Base-by-base conservation (phyloP, 2,329 filamentous ascomycete genomes). In the Phaeoacremonium minimum region DNA sequence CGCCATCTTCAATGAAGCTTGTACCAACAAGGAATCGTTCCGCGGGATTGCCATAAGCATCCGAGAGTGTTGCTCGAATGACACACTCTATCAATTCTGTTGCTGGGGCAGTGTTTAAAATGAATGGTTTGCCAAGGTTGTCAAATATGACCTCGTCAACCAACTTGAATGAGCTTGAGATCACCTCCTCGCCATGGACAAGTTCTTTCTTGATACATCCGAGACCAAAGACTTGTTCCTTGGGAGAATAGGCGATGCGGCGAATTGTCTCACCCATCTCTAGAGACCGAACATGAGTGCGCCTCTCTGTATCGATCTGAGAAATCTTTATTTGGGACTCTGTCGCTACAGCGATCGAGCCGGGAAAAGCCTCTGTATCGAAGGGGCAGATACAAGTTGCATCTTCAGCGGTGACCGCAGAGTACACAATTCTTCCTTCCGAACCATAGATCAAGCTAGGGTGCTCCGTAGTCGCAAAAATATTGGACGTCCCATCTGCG, bases 21-120 rank as follows among this genome's bases (percentile, higher is more conserved):
- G 93, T 97, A 6, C 93, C 93, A 6, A 97, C 77, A n/a, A 97
- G 67, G 52, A 97, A 97, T 29, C 89, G 73, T 56, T 97, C 90
- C 0, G 73, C 75, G 5, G 61, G 55, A 18, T 71, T 65, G 8
- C 79, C 80, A 29, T 64, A 66, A 4, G 64, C 63, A 47, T 68
- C 82, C 3, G 75, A 70, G 11, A 96, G 70, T 47, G 87, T 77
- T 6, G 87, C 83, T 20, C 87, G 78, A 40, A 94, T 81, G 7
- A 95, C 82, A 43, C 84, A 82, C 59, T 97, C 93, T 4, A 96
- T 78, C 31, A 97, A 66, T 60, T 98, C 93, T 3, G 67, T 49
- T 3, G 63, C 58, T 3, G 60, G 57, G 1, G 62, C 63, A 7
- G 53, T 55, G 9, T 71, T 63, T 12, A 97, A 63, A 6, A 73